Evolutionary conservation across 129 eudicot genomes (phyloP).

Genomic region (Chrysanthemum makinoi): DNA sequence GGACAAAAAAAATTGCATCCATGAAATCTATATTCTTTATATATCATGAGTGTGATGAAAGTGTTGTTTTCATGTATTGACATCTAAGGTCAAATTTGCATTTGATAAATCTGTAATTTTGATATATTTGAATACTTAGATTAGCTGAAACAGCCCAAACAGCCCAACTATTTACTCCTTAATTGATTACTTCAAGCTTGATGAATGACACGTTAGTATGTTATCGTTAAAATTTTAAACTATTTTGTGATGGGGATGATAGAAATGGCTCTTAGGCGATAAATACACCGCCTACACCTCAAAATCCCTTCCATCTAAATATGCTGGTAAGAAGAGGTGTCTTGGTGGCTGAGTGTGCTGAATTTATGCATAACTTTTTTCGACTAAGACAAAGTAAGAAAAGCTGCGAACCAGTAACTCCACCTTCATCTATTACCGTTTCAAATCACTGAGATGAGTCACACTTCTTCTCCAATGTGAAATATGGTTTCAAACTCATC

Average conservation of each 20-base stretch:
- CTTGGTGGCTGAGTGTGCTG: constrained; percentile 70
- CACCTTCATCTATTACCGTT: no score
- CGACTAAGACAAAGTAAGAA: constrained; percentile 62
- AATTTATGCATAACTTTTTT: constrained; percentile 72
- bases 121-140: background rate
- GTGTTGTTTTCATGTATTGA: no score
- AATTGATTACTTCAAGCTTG: background rate
- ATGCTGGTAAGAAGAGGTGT: constrained; percentile 64
- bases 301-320: constrained; percentile 89
- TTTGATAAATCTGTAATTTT: background rate
- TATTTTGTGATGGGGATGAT: constrained; percentile 55
- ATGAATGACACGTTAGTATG: background rate
- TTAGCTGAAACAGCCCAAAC: no score
- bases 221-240: constrained; percentile 38
- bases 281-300: constrained; percentile 57
- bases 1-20: no score
- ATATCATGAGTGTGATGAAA: no score
- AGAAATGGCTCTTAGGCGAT: constrained; percentile 32
- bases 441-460: no score
- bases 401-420: background rate
- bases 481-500: no score
- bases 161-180: background rate
- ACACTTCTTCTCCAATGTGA: no score
- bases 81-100: no score
- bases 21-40: no score